Evolutionary conservation across 1,139 yeast species (phyloP), one percentile per base, ranked within the genome.

Genomic region (Scheffersomyces lignicola): DNA sequence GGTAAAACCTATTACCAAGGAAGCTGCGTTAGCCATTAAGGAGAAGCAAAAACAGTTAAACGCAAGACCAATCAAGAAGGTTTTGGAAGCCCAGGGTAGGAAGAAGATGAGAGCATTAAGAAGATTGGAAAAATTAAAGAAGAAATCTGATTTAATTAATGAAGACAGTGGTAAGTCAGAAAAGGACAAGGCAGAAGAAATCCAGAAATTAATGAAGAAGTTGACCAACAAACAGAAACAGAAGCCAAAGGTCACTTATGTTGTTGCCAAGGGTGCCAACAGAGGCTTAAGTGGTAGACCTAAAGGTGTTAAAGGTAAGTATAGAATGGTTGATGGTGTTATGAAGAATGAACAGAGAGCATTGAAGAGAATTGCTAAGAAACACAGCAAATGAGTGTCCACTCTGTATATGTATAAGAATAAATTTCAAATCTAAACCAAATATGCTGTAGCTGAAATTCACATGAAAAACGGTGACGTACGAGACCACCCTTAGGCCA

Each of bases 271-370:
- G 38, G 97, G 97, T 50, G 61, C 72, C 31, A 90, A 90, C 61
- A 83, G 72, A 58, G 96, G 96, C 43, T 67, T 90, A 35, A 74
- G 88, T 49, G 98, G 98, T 38, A 84, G 99, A 67, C 99, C 99
- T 23, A 84, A 80, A 66, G 99, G 98, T 56, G 80, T 92, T 49
- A 88, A 83, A 65, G 99, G 98, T 67, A 89, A 88, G 59, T 92
- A 92, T 71, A 92, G 88, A 83, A 92, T 94, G 98, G 97, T 92
- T 50, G 99, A 92, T 65, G 97, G 97, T 71, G 86, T 83, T 14
- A 72, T 89, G 84, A 92, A 94, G 86, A 92, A 92, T 62, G 99
- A 92, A 65, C 90, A 84, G 69, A 75, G 98, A 49, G 97, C 97
- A 20, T 72, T 90, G 57, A 83, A 78, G 60, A 82, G 97, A 58